Base-by-base conservation (phyloP, 148 eudicot genomes). In the Fagopyrum tataricum region DNA sequence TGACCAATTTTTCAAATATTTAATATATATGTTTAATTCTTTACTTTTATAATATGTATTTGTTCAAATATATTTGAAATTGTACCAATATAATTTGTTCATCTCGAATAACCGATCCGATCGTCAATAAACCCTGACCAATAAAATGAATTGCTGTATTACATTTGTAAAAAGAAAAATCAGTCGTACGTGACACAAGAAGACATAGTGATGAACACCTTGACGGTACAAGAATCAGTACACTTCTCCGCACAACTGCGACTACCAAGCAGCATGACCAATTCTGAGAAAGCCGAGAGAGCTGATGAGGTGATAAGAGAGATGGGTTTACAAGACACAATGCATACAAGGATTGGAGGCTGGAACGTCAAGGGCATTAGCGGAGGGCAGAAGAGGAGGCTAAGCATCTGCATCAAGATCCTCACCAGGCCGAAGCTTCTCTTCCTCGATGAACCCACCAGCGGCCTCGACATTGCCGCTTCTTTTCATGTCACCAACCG, bases 341-440 rank as follows among this genome's bases (percentile, higher is more conserved):
- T 68, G 10, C 48, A 92, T 82, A 90, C 90, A 2, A 84, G 90
- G 43, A 87, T 92, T 0, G 98, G 98, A 26, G 96, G 95, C 2
- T 87, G 90, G 91, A 77, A 82, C 13, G 77, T 67, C 1, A 87
- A 81, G 70, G 94, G 97, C 8, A 77, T 92, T 1, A 92, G 96
- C 72, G 90, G 91, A 4, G 98, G 98, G 1, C 93, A 92, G 58
- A 92, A 90, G 84, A 87, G 96, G 77, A 81, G 96, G 76, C 90
- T 92, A 1, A 92, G 91, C 82, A 92, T 92, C 44, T 88, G 90
- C 74, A 84, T 89, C 44, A 95, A 91, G 74, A 83, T 87, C 72
- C 68, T 91, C 7, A 90, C 87, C 0, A 80, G 78, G 52, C 97
- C 97, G 0, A 81, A 74, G 46, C 88, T 90, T 8, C 85, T 92